Evolutionary conservation across 345 rosid species (phyloP), one percentile per base, ranked within the genome.

Genomic region (Barbarea vulgaris): DNA sequence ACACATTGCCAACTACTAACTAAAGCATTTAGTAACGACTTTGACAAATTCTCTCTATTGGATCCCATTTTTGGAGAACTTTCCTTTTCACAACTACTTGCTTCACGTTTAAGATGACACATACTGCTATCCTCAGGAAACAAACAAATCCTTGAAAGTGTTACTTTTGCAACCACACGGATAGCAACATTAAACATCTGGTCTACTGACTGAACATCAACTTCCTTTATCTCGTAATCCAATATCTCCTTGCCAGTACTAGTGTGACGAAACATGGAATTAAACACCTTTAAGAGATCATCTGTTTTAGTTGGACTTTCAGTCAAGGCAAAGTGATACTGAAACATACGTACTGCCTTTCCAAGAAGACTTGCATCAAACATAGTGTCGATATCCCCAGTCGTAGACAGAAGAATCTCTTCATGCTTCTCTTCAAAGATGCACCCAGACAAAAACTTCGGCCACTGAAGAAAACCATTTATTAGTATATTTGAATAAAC

Each of bases 311-410:
- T 56, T 14, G 83, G 61, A 68, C 80, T 79, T 68, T 85, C 85
- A 57, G 69, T 77, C 41, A 84, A 82, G 75, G 78, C 58, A 72
- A 87, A 84, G 79, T 90, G 89, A 61, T 63, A 77, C 54, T 66
- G 83, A 70, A 95, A 81, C 97, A 92, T 82, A 37, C 56, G 73
- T 69, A 90, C 70, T 42, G 96, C 86, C 82, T 87, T 87, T 54
- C 91, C 91, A 72, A 92, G 91, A 78, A 83, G 81, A 81, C 93
- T 91, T 54, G 70, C 81, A 73, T 86, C 76, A 67, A 84, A 82
- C 74, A 84, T 81, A 72, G 69, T 63, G 62, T 85, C 76, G 71
- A 92, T 79, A 36, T 86, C 89, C 62, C 83, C 90, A 42, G 62
- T 52, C 19, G 91, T 81, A 18, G 84, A 82, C 46, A 86, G 77